Evolutionary conservation across 2,329 filamentous ascomycete genomes (phyloP), one percentile per base, ranked within the genome.

Genomic region (Colletotrichum siamense): DNA sequence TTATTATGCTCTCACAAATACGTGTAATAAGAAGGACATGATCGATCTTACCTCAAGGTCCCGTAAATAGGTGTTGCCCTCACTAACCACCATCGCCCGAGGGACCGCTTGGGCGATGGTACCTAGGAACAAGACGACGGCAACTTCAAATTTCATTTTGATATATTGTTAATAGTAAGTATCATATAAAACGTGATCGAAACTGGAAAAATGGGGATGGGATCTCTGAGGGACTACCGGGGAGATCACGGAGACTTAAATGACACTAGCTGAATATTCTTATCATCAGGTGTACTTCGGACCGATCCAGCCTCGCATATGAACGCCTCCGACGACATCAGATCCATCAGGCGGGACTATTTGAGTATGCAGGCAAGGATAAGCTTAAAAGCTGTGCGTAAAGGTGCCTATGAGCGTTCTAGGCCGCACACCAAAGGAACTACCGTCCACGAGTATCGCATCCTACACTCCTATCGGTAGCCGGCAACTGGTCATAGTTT

Each of bases 31-130:
- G 15, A 3, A 16, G 6, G 30, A 9, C 12, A 6, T 34, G 2
- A 5, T n/a, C 22, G 12, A 0, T 10, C 32, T 69, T 26, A 61
- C 66, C 55, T 69, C 66, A 18, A 61, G 32, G 9, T 69, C 55
- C 22, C 18, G 52, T 5, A 61, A 61, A 18, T 61, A 61, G 8
- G 2, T 2, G 15, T 69, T 69, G 66, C 24, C 66, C 32, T 69
- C 66, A 10, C 30, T 30, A 8, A 52, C 44, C 18, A 44, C 66
- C 32, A 61, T 61, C 30, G 32, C 52, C 32, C 66, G 52, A 39
- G 66, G 66, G 24, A 69, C 66, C 10, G 66, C 66, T 44, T 69
- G 52, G 32, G 32, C 66, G 30, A 61, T 39, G 32, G 66, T 13
- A 22, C 66, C 24, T 5, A 69, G 7, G 52, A 44, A 44, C 16